Conservation (phyloP, 2,329 filamentous ascomycete genomes). For the Cladophialophora yegresii region DNA sequence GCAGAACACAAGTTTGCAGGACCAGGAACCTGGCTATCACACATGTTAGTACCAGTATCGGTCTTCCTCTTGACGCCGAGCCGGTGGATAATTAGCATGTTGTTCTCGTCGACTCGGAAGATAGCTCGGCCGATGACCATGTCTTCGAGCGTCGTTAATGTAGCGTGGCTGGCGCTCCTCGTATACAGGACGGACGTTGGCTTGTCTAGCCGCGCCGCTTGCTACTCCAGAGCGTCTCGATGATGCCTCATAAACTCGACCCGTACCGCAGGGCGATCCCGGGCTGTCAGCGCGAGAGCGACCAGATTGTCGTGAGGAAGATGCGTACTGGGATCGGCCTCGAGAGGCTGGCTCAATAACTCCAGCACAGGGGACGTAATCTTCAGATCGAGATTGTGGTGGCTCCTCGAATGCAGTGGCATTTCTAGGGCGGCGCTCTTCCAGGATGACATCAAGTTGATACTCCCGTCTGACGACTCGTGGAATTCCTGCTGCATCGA, state of each 20-base stretch:
- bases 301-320: not conserved
- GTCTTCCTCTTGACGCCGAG: not conserved
- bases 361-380: not conserved
- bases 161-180: not conserved
- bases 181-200: not conserved
- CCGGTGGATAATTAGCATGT: not conserved
- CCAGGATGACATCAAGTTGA: not conserved
- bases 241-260: not conserved
- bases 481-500: not conserved
- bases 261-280: not conserved
- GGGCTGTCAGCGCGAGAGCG: no score
- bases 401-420: not conserved
- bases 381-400: not conserved
- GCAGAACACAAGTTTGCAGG: not conserved
- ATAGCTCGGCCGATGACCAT: not conserved
- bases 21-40: not conserved
- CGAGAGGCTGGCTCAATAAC: not conserved
- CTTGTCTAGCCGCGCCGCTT: not conserved
- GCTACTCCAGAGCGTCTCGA: not conserved
- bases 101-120: not conserved
- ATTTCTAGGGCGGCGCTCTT: not conserved
- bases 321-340: not conserved
- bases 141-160: not conserved
- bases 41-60: no score
- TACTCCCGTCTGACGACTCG: not conserved